Evolutionary conservation across 1,139 yeast genomes (phyloP).

Genomic region (Blastobotrys elegans): DNA sequence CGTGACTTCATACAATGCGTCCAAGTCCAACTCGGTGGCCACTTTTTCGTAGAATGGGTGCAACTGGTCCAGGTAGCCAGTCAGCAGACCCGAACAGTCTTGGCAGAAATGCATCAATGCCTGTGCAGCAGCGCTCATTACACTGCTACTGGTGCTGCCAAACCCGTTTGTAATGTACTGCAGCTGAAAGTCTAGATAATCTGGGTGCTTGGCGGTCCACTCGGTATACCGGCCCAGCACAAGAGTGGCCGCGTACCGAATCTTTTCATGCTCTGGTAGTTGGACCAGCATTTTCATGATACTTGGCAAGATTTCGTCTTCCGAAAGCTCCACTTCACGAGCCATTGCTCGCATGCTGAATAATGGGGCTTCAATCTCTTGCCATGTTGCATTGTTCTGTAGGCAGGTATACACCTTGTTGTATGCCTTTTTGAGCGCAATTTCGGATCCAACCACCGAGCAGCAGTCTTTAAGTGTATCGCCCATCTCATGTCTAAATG

Average conservation of each 20-base stretch:
- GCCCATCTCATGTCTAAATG: slow-evolving; percentile 94
- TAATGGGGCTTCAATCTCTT: slow-evolving; percentile 81
- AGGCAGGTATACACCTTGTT: slow-evolving; percentile 29
- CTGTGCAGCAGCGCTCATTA: slow-evolving; percentile 82
- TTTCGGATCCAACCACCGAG: slow-evolving; percentile 73
- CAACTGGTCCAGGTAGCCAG: slow-evolving; percentile 69
- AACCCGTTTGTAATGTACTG: slow-evolving; percentile 82
- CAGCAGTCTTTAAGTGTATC: slow-evolving; percentile 95
- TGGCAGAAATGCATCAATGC: slow-evolving; percentile 93
- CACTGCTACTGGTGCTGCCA: slow-evolving; percentile 40
- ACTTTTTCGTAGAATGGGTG: slow-evolving; percentile 70
- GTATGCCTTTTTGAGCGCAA: slow-evolving; percentile 62
- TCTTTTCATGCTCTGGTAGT: slow-evolving; percentile 80
- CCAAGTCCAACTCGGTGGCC: slow-evolving; percentile 50
- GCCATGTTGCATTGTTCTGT: slow-evolving; percentile 52
- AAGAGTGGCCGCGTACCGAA: slow-evolving; percentile 87
- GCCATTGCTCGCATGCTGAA: slow-evolving; percentile 95
- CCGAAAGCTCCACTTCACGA: slow-evolving; percentile 70
- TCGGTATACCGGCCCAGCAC: slow-evolving; percentile 92
- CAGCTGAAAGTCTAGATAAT: slow-evolving; percentile 74
- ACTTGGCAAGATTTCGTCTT: slow-evolving; percentile 66
- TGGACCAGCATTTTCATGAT: slow-evolving; percentile 66
- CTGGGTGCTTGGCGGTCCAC: slow-evolving; percentile 88
- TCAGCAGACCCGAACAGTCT: slow-evolving; percentile 71
- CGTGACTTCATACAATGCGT: slow-evolving; percentile 72